Base-by-base conservation (phyloP, 1,284 basidiomycete species). In the Pseudozyma hubeiensis region DNA sequence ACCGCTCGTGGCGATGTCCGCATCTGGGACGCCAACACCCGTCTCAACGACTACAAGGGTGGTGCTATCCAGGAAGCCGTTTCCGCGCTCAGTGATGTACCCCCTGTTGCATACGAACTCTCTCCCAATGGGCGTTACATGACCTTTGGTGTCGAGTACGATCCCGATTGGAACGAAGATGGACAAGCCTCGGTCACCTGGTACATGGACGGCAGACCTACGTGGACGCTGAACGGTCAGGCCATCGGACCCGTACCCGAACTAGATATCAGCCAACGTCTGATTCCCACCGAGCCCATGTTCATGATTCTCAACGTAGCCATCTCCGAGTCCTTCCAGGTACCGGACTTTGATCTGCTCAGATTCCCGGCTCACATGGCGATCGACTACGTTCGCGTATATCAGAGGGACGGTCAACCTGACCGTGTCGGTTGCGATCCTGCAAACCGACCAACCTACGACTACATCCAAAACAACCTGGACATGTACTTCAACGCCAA, bases 381-480 rank as follows among this genome's bases (percentile, higher is more conserved):
- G 40, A 52, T 84, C 52, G 84, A 87, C 77, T 87, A 87, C 66
- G 81, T 87, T 30, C 80, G 87, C 33, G 85, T 87, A 19, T 87
- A 87, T 61, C 87, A 87, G 69, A 70, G 82, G 14, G 81, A 84
- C n/a, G 86, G 85, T n/a, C 77, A 68, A 4, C 62, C 68, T 7
- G 84, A 85, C 11, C 73, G 78, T 31, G 58, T 82, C 34, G 74
- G 80, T 16, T 85, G 84, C 57, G 79, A 83, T 44, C 84, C 84
- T 2, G 14, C 43, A 0, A 74, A 84, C 48, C 59, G 71, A 33
- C 84, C 84, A 1, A 84, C 84, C 1, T 66, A 63, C 48, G 75
- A 82, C 7, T 85, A 84, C 55, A 85, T 85, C 47, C 48, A 80
- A 7, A 64, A 70, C 39, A 81, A 85, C 59, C 57, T 65, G 44